phyloP scores from a whole-genome alignment of 2,329 filamentous ascomycete species.

The Cercospora nicotianae region DNA sequence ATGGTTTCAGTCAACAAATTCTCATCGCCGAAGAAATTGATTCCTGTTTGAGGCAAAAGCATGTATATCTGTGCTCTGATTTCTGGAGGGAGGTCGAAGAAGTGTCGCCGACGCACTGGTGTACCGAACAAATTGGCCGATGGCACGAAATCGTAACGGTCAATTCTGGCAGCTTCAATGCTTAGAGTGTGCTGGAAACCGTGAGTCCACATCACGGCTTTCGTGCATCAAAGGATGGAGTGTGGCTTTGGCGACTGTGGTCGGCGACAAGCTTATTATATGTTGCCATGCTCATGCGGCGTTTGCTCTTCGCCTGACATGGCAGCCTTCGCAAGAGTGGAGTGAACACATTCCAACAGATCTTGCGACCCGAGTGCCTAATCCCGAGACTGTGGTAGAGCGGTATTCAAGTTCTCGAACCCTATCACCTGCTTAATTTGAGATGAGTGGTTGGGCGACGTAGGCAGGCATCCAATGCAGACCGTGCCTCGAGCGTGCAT shows the following conservation, averaged over 20 bases:
- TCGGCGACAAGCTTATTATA: not conserved
- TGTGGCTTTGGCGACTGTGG: not conserved
- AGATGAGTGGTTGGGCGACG: not conserved
- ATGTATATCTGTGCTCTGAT: not conserved
- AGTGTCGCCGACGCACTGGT: not conserved
- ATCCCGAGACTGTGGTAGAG: too few species aligned
- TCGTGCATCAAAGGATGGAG: not conserved
- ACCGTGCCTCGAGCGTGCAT: too few species aligned
- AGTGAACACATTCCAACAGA: not conserved
- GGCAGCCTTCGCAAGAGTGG: not conserved
- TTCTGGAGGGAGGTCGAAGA: not conserved
- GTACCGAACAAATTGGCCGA: not conserved
- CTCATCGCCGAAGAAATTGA: not conserved
- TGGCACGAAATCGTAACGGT: not conserved
- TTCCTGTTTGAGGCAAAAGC: not conserved
- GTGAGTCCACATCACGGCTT: not conserved
- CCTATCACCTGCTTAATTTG: too few species aligned
- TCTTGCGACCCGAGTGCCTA: not conserved
- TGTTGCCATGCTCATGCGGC: not conserved
- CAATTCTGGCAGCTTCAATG: not conserved
- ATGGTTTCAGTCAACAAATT: not conserved
- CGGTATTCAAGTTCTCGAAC: too few species aligned
- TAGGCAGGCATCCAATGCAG: not conserved
- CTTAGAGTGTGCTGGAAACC: not conserved
- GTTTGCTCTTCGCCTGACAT: not conserved